These are phyloP conservation scores for Myriosclerotinia curreyana DNA, from an alignment of 2,329 filamentous ascomycete species.

Conservation along the genomic window DNA sequence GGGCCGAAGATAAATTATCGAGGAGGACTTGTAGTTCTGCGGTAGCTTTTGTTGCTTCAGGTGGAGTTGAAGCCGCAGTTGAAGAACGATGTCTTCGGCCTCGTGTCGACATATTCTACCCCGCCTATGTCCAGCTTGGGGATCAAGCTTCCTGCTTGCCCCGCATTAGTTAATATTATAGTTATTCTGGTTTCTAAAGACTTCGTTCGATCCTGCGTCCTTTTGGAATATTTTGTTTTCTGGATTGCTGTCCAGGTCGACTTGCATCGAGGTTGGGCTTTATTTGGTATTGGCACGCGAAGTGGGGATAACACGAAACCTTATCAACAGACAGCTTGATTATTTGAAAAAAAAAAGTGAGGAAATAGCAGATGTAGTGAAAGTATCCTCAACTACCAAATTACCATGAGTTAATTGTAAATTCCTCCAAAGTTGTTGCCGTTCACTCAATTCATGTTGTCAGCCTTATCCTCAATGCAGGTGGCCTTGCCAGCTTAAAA, in stretches of 20 bases:
- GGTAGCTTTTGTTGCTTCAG: constrained; percentile 57
- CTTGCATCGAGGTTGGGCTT: constrained; percentile 29
- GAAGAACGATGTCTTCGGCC: constrained; percentile 61
- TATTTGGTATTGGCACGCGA: constrained; percentile 23
- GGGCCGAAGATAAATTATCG: constrained; percentile 44
- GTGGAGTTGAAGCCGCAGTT: constrained; percentile 57
- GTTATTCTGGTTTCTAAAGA: constrained; percentile 3
- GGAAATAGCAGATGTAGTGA: neutral
- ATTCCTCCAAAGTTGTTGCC: constrained; percentile 3
- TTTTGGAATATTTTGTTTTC: neutral
- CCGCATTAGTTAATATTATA: constrained; percentile 32
- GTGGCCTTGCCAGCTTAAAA: constrained; percentile 17
- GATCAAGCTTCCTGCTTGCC: constrained; percentile 27
- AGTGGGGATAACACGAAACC: constrained; percentile 21
- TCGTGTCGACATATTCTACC: constrained; percentile 48
- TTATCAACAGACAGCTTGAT: constrained; percentile 1
- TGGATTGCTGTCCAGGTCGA: constrained; percentile 13
- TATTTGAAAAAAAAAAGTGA: neutral
- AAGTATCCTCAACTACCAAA: neutral
- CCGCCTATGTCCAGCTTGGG: constrained; percentile 34
- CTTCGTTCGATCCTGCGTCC: constrained; percentile 26
- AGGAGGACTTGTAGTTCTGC: constrained; percentile 57
- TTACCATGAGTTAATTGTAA: constrained; percentile 8
- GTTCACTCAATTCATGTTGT: constrained; percentile 19
- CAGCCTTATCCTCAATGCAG: constrained; percentile 15